Evolutionary conservation across 352 stramenopile species (phyloP).

Genomic region (Phytopythium delawarense): DNA sequence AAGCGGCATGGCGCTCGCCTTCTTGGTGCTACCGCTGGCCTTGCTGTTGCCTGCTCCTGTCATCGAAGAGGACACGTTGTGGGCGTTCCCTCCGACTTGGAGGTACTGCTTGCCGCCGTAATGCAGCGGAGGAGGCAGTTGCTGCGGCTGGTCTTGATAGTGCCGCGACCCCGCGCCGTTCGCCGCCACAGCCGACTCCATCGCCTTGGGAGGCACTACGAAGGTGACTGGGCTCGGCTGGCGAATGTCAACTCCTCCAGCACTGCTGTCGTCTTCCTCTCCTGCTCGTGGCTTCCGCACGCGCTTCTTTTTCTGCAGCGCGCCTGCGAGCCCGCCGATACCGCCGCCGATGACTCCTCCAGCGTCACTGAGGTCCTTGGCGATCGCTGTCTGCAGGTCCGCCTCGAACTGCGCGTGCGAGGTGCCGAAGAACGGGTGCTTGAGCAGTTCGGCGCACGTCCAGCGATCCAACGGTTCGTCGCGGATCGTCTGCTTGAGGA

Average conservation of each 20-base stretch:
- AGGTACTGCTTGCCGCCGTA: background rate
- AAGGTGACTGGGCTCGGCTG: slow-evolving; percentile 14
- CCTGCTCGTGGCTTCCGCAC: slow-evolving; percentile 34
- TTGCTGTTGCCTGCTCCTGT: background rate
- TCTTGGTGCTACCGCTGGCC: background rate
- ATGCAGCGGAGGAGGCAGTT: slow-evolving; percentile 4
- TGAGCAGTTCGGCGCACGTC: slow-evolving; percentile 72
- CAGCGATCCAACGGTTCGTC: slow-evolving; percentile 77
- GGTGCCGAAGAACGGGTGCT: slow-evolving; percentile 71
- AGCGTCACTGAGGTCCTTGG: slow-evolving; percentile 58
- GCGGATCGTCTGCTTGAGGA: slow-evolving; percentile 68
- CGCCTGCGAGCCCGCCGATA: background rate
- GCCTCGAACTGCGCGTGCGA: slow-evolving; percentile 48
- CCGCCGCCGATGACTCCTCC: slow-evolving; percentile 14
- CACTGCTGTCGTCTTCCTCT: background rate
- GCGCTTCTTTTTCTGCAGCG: slow-evolving; percentile 56
- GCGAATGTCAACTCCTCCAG: background rate
- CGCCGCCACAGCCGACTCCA: background rate
- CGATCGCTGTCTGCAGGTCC: slow-evolving; percentile 69
- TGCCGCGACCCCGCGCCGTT: background rate
- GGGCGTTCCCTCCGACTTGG: background rate
- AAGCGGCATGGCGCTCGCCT: background rate
- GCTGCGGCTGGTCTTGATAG: slow-evolving; percentile 5
- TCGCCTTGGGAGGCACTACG: slow-evolving; percentile 1
- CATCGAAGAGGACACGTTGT: background rate